Evolutionary conservation across 441 rosid species (phyloP), one percentile per base, ranked within the genome.

Genomic region (Eruca vesicaria): DNA sequence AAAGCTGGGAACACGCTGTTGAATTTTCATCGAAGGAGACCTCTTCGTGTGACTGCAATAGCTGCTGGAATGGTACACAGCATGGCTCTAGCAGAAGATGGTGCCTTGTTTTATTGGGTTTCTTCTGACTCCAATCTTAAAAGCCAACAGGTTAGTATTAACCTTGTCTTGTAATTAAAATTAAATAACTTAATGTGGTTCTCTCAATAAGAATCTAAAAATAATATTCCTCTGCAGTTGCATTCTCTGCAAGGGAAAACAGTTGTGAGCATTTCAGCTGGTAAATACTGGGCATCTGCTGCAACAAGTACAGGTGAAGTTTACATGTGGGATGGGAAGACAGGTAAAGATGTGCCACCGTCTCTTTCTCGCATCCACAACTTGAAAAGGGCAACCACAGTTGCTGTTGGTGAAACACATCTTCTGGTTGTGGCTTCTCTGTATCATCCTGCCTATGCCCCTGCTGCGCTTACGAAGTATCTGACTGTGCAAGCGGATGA

Each of bases 381-480:
- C 48, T 77, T 92, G 55, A 96, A 96, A 83, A 89, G 82, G 83
- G 98, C 93, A 16, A 86, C 96, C 69, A 85, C 97, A 28, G 94
- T 93, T 82, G 85, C 97, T 28, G 98, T 93, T 64, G 99, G 99
- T 48, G 98, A 96, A 85, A 92, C 98, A 10, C 99, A 96, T 87
- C 84, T 96, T 59, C 78, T 96, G 87, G 84, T 91, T 35, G 84
- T 93, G 68, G 87, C 87, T 63, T 93, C 97, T 80, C 88, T 96
- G 48, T 90, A 93, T 76, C 98, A 96, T 79, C 98, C 97, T 36
- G 69, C 80, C 26, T 87, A 85, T 73, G 83, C 84, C 66, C 84
- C 89, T 33, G 66, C 38, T 50, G 56, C 59, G 79, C 74, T 78
- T 48, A 57, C 71, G 70, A 81, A 68, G 71, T 78, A 75, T 63